Base-by-base conservation (phyloP, 2,329 filamentous ascomycete genomes). In the Cladobotryum mycophilum region DNA sequence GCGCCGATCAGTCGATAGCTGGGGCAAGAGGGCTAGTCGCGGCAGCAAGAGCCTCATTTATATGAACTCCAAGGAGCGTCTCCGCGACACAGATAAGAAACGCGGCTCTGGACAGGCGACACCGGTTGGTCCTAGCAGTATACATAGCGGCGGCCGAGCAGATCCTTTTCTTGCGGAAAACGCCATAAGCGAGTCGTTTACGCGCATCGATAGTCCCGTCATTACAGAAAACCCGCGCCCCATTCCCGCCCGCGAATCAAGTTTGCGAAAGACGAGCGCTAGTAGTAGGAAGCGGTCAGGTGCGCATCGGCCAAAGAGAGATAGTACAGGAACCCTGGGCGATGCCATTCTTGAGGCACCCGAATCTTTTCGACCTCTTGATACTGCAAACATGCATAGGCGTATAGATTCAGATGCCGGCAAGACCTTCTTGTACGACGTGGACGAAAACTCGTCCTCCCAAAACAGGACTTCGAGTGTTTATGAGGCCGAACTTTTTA, bases 161-260 rank as follows among this genome's bases (percentile, higher is more conserved):
- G 76, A 80, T 54, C 70, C 73, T 0, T 74, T 77, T 47, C 68
- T 80, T 4, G 75, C 75, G 14, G 78, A 80, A 57, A 76, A 70
- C 0, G 63, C 76, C 5, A 81, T 81, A 48, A 75, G 71, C 54
- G 81, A 84, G 58, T 70, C 76, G 2, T 48, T 55, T 18, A 54
- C 47, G 1, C 52, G 54, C 8, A 59, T 58, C 46, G 59, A 61
- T 17, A 50, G 17, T 17, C 56, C 58, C 12, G 58, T 58, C 5
- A 50, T 55, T 37, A 55, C 58, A 54, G 58, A 60, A 22, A 76
- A 70, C 48, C 74, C 76, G 2, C 71, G 78, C 45, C 67, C 75
- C 7, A 87, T 89, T 48, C 86, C 86, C 0, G 66, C 75, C 7
- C 78, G 85, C 50, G 84, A 87, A 49, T 89, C 85, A 1, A 89